phyloP scores from a whole-genome alignment of 345 rosid genomes.

The Linum tenue region DNA sequence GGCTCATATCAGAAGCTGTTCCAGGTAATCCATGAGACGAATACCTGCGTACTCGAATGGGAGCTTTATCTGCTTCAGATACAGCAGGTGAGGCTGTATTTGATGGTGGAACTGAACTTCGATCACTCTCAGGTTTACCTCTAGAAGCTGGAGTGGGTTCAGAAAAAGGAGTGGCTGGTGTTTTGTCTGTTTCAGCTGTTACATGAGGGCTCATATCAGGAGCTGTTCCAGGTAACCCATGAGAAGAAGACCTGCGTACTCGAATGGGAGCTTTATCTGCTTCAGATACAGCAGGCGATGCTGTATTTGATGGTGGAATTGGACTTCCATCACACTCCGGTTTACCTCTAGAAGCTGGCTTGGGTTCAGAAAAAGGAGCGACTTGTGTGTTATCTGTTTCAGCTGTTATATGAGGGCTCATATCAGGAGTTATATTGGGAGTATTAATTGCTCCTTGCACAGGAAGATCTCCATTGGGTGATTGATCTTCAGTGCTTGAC shows the following conservation, averaged over 20 bases:
- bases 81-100: too few species aligned
- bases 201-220: not conserved
- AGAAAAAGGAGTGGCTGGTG: not conserved
- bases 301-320: constrained; percentile 2
- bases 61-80: constrained; percentile 10
- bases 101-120: too few species aligned
- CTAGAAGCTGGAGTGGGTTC: not conserved
- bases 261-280: not conserved
- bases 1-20: constrained; percentile 6
- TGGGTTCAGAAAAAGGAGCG: not conserved
- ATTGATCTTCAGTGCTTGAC: constrained; percentile 32
- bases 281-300: constrained; percentile 8
- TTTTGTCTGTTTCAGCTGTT: constrained; percentile 6
- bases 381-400: not conserved
- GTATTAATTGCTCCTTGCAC: constrained; percentile 5
- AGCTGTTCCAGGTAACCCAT: not conserved
- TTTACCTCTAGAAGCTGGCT: constrained; percentile 30
- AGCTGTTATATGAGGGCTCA: constrained; percentile 7
- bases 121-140: too few species aligned
- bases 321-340: constrained; percentile 16
- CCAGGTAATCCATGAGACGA: too few species aligned
- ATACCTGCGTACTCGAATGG: not conserved
- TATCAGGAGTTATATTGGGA: not conserved
- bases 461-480: constrained; percentile 16
- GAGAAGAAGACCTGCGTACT: too few species aligned